Base-by-base conservation (phyloP, 257 asterid species). In the Verbascum thapsus region DNA sequence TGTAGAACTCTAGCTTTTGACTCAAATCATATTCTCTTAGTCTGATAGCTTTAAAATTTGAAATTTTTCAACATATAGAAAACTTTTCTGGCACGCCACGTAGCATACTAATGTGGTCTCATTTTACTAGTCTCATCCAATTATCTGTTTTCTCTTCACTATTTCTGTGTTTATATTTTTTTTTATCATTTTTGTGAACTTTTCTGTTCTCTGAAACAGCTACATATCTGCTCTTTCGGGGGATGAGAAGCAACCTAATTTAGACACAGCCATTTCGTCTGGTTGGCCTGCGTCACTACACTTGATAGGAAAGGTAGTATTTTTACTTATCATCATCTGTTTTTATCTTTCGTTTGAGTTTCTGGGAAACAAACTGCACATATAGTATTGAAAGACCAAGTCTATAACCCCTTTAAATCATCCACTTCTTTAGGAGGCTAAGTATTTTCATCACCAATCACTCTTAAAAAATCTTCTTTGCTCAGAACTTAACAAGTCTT, bases 271-370 rank as follows among this genome's bases (percentile, higher is more conserved):
- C 67, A 57, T 87, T 66, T 76, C 80, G 7, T 80, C 87, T 32
- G 95, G 95, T 50, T 92, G 99, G 99, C 98, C 98, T 49, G 95
- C 95, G 22, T 86, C 99, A 11, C 69, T 92, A 53, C 99, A 92
- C 81, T 79, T 92, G 75, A 92, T 92, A 70, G 99, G 99, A 70
- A 92, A 92, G 99, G 99, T 89, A 79, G 19, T 47, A n/a, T 0
- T n/a, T 39, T 13, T 70, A 38, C 41, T 15, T 61, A n/a, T 5
- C 12, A 6, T 57, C 18, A 11, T 1, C 30, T 4, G 26, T 16
- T 30, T 26, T 26, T 2, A 5, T 26, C 34, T 20, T 49, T 16
- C 13, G 55, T 13, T 8, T 30, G 56, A 16, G 22, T 39, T 59
- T 30, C 35, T 48, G 3, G 11, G 19, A 18, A 52, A 23, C 62